These are phyloP conservation scores for Endocladia muricata DNA, from an alignment of 31 red algal species.

Conservation along the genomic window DNA sequence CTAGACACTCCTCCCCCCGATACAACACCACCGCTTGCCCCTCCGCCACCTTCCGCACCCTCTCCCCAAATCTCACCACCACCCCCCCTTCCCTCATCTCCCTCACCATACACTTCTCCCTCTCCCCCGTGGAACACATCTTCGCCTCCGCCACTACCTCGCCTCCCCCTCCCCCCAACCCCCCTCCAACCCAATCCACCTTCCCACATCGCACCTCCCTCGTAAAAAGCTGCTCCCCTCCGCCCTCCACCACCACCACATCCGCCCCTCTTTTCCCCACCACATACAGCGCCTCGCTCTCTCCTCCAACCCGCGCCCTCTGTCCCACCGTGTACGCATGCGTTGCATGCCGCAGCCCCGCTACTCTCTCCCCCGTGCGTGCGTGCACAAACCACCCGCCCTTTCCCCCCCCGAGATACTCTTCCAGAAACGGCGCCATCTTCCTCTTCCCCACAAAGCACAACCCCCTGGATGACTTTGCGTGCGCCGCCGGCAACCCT, in stretches of 20 bases:
- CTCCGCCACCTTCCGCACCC: conserved; percentile 5
- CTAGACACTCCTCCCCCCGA: conserved; percentile 48
- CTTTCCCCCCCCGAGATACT: conserved; percentile 31
- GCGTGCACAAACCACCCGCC: conserved; percentile 23
- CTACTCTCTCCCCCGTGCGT: conserved; percentile 17
- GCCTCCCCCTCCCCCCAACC: not conserved
- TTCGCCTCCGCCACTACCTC: conserved; percentile 28
- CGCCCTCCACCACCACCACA: conserved; percentile 22
- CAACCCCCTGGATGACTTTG: conserved; percentile 54
- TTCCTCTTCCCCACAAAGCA: conserved; percentile 78
- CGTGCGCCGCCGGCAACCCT: conserved; percentile 39
- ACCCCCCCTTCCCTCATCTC: conserved; percentile 1
- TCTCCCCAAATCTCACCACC: conserved; percentile 28
- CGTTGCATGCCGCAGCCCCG: not conserved
- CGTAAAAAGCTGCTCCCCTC: conserved; percentile 1
- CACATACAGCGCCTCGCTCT: conserved; percentile 12
- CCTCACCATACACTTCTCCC: conserved; percentile 14
- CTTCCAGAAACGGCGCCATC: conserved; percentile 33
- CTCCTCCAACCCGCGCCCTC: conserved; percentile 53
- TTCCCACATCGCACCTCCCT: conserved; percentile 24
- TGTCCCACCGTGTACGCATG: conserved; percentile 43
- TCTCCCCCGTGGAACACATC: conserved; percentile 26
- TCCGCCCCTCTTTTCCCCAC: conserved; percentile 16
- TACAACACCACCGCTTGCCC: conserved; percentile 76
- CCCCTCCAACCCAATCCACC: conserved; percentile 45